Percentiles rank a stretch among this genome's conserved stretches.
Conservation (phyloP, 2,329 filamentous ascomycete species). For the Pyrenophora teres region DNA sequence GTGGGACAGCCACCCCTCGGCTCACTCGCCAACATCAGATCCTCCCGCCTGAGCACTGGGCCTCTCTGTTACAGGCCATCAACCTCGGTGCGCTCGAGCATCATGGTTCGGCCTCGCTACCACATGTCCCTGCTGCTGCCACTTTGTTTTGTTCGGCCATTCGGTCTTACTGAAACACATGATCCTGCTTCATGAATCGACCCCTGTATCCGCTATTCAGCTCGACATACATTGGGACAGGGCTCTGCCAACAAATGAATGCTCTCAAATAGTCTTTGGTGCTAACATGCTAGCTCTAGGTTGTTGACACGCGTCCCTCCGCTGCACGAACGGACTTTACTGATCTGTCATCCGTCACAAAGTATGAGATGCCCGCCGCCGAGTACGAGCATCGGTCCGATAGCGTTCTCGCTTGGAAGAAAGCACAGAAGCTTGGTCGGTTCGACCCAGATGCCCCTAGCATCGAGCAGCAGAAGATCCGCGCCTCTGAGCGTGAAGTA, state of each 20-base stretch:
- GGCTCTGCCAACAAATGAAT: constrained; percentile 18
- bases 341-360: constrained; percentile 80
- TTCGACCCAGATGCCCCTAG: constrained; percentile 85
- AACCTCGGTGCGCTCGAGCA: neutral
- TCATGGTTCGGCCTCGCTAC: no score
- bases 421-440: constrained; percentile 88
- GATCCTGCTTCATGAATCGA: constrained; percentile 15
- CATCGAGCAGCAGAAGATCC: constrained; percentile 72
- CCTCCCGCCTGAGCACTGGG: constrained; percentile 6
- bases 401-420: constrained; percentile 94
- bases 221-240: constrained; percentile 16
- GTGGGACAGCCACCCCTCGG: constrained; percentile 10
- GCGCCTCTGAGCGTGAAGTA: constrained; percentile 71
- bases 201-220: constrained; percentile 21
- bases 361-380: constrained; percentile 84
- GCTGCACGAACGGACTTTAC: constrained; percentile 77
- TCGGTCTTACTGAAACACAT: constrained; percentile 12
- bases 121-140: neutral
- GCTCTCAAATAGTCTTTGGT: constrained; percentile 14
- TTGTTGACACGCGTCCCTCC: constrained; percentile 78
- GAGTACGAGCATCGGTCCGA: constrained; percentile 87
- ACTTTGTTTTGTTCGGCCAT: constrained; percentile 21
- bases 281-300: constrained; percentile 56
- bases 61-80: constrained; percentile 8
- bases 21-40: constrained; percentile 18